These are phyloP conservation scores for Penicillium robsamsonii DNA, from an alignment of 495 filamentous ascomycete genomes.

Conservation along the genomic window DNA sequence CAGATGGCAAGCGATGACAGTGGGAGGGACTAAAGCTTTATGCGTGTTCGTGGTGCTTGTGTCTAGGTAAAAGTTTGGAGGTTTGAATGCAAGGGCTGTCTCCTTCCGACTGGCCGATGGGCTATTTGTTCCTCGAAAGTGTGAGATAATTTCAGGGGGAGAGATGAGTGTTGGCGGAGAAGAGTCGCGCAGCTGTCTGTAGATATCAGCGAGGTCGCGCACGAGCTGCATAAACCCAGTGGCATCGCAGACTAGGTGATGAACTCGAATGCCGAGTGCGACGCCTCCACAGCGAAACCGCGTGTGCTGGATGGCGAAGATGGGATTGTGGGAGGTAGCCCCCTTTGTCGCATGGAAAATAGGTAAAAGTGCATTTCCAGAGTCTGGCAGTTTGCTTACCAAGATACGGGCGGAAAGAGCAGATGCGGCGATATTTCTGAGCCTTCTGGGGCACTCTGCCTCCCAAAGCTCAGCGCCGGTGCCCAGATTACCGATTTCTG, in stretches of 20 bases:
- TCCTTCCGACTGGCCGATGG: background rate
- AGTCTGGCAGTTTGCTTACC: background rate
- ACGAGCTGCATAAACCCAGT: constrained; percentile 7
- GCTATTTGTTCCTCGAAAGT: background rate
- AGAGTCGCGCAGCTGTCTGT: background rate
- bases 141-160: constrained; percentile 4
- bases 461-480: constrained; percentile 4
- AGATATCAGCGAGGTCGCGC: constrained; percentile 6
- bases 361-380: background rate
- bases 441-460: background rate
- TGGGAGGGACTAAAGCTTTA: background rate
- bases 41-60: no score
- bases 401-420: constrained; percentile 1
- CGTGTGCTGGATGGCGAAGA: constrained; percentile 10
- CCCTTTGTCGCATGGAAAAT: background rate
- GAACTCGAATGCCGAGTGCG: constrained; percentile 8
- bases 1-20: background rate
- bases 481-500: background rate
- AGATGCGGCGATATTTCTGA: background rate
- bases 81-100: background rate
- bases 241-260: constrained; percentile 12
- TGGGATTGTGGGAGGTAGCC: constrained; percentile 1
- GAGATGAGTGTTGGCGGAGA: constrained; percentile 1
- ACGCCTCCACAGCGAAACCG: constrained; percentile 12
- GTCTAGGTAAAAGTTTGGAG: background rate